Conservation (phyloP, 1,284 basidiomycete species). For the Papiliotrema nemorosa region DNA sequence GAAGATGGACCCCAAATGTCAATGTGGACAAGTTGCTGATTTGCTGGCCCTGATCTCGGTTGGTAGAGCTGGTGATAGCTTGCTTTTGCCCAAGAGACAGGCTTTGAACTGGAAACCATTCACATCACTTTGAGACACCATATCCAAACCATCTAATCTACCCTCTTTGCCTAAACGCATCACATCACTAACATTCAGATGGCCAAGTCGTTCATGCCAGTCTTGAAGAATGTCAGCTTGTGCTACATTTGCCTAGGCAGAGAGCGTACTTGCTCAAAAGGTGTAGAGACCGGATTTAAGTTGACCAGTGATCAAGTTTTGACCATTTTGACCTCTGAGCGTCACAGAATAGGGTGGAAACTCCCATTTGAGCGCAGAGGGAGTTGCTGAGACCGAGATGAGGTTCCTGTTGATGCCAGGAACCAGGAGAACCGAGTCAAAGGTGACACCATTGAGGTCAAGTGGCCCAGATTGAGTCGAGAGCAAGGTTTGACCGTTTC, state of each 20-base stretch:
- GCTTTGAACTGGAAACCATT: neutral
- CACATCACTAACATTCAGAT: neutral
- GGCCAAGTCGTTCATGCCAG: neutral
- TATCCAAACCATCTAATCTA: neutral
- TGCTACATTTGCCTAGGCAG: neutral
- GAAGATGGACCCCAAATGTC: constrained; percentile 6
- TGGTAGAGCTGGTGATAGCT: no score
- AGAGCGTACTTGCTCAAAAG: neutral
- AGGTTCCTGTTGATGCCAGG: neutral
- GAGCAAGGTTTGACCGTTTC: neutral
- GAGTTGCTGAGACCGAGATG: neutral
- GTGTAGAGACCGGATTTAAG: neutral
- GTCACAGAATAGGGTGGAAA: neutral
- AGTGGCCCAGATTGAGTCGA: neutral
- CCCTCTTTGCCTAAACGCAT: neutral
- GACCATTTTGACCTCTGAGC: neutral
- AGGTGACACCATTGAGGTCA: neutral
- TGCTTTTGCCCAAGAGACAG: neutral
- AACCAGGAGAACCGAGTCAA: neutral
- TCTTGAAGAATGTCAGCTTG: no score
- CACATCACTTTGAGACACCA: neutral
- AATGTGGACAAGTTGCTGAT: neutral
- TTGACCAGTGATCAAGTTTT: constrained; percentile 1
- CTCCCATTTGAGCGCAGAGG: neutral
- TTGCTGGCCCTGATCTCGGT: neutral